These are phyloP conservation scores for Citrus maxima DNA, from an alignment of 345 rosid species.

Conservation along the genomic window DNA sequence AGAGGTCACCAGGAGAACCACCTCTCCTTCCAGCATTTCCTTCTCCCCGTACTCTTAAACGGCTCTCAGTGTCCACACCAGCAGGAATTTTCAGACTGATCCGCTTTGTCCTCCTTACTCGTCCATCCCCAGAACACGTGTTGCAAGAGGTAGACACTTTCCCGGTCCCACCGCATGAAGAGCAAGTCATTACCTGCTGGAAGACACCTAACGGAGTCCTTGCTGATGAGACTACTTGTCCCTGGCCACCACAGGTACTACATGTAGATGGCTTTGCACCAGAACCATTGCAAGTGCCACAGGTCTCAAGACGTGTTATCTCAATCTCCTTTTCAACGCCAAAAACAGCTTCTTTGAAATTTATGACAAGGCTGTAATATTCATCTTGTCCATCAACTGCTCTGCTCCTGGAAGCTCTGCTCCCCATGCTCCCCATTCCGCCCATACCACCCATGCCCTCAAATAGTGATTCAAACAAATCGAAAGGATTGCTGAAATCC, in stretches of 20 bases:
- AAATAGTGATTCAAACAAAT: constrained; percentile 83
- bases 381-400: constrained; percentile 91
- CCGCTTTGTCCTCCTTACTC: constrained; percentile 80
- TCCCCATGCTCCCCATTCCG: constrained; percentile 71
- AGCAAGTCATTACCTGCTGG: constrained; percentile 96
- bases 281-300: constrained; percentile 85
- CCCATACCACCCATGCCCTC: constrained; percentile 94
- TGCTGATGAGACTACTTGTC: constrained; percentile 86
- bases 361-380: constrained; percentile 68
- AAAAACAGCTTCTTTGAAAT: constrained; percentile 92
- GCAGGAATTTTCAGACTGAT: constrained; percentile 94
- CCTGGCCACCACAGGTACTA: constrained; percentile 93
- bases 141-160: constrained; percentile 71
- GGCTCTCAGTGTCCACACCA: constrained; percentile 94
- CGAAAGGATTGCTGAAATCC: constrained; percentile 98
- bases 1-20: constrained; percentile 89
- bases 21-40: constrained; percentile 95
- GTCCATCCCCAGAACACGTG: constrained; percentile 87
- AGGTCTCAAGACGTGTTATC: constrained; percentile 80
- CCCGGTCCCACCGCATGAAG: constrained; percentile 80
- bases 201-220: constrained; percentile 94
- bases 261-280: constrained; percentile 90
- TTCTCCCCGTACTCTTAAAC: constrained; percentile 89
- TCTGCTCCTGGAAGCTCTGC: constrained; percentile 71
- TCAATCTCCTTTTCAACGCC: constrained; percentile 95